Conservation (phyloP, 495 filamentous ascomycete genomes). For the Neurospora sublineolata region DNA sequence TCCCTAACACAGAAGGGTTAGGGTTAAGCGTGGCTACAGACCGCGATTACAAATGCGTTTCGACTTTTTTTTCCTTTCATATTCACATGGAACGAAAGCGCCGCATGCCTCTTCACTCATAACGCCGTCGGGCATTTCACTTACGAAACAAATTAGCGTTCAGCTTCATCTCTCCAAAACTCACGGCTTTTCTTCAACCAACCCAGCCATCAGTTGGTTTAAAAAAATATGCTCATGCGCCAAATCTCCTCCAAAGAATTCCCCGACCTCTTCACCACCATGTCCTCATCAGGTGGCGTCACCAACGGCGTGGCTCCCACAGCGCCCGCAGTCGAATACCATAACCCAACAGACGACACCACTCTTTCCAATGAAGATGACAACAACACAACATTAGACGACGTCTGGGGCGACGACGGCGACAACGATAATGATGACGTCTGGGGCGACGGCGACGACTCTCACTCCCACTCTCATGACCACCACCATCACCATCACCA, state of each 20-base stretch:
- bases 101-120: background rate
- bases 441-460: background rate
- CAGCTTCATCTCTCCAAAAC: background rate
- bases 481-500: background rate
- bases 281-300: conserved; percentile 7
- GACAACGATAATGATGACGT: background rate
- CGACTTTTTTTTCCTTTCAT: background rate
- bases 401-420: conserved; percentile 17
- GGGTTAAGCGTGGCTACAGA: background rate
- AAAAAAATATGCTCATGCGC: conserved; percentile 14
- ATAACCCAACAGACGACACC: background rate
- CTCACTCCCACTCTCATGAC: background rate
- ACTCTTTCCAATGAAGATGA: background rate
- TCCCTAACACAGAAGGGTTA: background rate
- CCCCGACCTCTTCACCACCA: conserved; percentile 14
- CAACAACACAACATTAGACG: conserved; percentile 10
- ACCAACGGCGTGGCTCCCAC: background rate
- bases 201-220: background rate
- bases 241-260: conserved; percentile 5
- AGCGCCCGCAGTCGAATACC: background rate
- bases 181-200: too few relatives aligned
- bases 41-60: background rate
- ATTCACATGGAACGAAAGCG: background rate
- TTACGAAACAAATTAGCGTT: background rate
- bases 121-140: background rate